Evolutionary conservation across 2,329 filamentous ascomycete species (phyloP).

Genomic region (Rhynchosporium secalis): DNA sequence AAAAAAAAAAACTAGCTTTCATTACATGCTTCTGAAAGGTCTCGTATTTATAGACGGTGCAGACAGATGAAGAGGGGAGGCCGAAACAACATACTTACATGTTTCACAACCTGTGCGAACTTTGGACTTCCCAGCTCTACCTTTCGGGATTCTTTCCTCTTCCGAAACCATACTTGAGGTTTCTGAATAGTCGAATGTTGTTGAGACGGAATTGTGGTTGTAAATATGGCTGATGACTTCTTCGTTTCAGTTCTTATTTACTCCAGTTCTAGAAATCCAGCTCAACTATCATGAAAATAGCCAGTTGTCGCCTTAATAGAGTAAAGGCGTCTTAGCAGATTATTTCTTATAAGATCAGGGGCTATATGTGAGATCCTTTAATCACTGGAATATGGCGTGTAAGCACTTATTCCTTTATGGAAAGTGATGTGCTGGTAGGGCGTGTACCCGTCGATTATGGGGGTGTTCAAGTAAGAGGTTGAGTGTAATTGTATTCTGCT

Average conservation of each 20-base stretch:
- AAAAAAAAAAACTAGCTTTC: background rate
- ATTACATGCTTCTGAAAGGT: background rate
- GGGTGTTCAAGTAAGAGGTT: too few species aligned
- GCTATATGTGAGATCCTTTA: too few species aligned
- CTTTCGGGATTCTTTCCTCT: background rate
- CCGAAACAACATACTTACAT: constrained; percentile 12
- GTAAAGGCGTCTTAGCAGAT: too few species aligned
- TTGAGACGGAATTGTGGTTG: background rate
- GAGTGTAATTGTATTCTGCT: too few species aligned
- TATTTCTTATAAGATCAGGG: too few species aligned
- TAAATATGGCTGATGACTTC: background rate
- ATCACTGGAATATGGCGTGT: too few species aligned
- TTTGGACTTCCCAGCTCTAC: constrained; percentile 16
- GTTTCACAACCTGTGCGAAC: constrained; percentile 15
- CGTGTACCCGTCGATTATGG: too few species aligned
- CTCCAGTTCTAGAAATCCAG: too few species aligned
- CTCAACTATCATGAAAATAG: too few species aligned
- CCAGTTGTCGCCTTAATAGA: too few species aligned
- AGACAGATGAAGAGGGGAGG: background rate
- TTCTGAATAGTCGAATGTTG: background rate
- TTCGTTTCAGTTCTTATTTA: background rate
- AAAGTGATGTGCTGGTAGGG: too few species aligned
- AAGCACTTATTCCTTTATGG: too few species aligned
- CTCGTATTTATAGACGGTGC: background rate
- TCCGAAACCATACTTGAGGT: background rate